These are phyloP conservation scores for Lecanosticta acicola DNA, from an alignment of 2,329 filamentous ascomycete genomes.

Conservation along the genomic window DNA sequence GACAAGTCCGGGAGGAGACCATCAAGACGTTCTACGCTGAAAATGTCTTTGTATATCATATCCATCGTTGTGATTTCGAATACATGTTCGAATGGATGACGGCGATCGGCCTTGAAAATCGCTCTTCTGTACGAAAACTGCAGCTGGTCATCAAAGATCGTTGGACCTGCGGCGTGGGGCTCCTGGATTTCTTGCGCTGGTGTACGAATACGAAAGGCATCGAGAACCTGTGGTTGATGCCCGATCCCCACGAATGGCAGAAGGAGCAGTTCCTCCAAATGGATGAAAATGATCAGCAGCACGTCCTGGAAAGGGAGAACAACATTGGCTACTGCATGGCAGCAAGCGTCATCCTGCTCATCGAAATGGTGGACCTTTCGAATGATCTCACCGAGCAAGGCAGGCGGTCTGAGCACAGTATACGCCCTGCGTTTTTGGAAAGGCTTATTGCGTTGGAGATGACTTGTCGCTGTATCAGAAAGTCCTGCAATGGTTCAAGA, in stretches of 20 bases:
- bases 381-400: not conserved
- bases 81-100: not conserved
- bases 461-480: not conserved
- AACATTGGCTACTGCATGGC: not conserved
- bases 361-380: not conserved
- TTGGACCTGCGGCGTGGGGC: not conserved
- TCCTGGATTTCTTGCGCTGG: not conserved
- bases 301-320: not conserved
- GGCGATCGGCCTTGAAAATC: not conserved
- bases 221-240: not conserved
- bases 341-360: not conserved
- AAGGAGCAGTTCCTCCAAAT: not conserved
- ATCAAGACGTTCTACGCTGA: not conserved
- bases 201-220: not conserved
- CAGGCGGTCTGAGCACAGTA: not conserved
- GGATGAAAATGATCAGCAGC: not conserved
- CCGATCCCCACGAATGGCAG: not conserved
- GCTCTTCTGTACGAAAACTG: not conserved
- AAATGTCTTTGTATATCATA: not conserved
- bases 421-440: not conserved
- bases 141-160: not conserved
- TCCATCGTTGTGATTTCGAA: not conserved
- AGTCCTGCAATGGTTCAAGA: not conserved
- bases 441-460: not conserved
- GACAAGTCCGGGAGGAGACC: not conserved